phyloP scores from a whole-genome alignment of 306 rosid genomes.

The Cucurbita maxima region DNA sequence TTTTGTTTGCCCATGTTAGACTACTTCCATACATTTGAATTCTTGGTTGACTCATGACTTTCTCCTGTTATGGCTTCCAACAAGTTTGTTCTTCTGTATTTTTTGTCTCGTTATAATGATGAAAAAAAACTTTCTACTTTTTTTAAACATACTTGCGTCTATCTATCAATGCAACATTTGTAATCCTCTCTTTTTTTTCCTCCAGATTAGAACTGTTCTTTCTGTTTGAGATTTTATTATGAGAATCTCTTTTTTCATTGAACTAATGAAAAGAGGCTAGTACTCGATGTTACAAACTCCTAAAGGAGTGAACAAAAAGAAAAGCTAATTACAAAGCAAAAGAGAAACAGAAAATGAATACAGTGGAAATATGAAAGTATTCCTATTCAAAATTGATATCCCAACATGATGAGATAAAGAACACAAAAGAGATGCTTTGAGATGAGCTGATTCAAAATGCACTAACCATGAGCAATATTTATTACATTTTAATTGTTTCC shows the following conservation, averaged over 20 bases:
- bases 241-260: no score
- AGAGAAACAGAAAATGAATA: not conserved
- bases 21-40: not conserved
- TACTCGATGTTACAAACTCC: no score
- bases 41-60: not conserved
- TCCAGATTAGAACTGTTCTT: no score
- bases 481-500: not conserved
- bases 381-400: not conserved
- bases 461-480: not conserved
- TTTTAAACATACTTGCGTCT: not conserved
- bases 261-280: no score
- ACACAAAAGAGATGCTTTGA: not conserved
- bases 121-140: not conserved
- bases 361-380: not conserved
- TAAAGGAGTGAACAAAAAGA: no score
- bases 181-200: not conserved
- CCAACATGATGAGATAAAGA: not conserved
- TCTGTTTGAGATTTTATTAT: no score
- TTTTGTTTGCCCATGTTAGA: slow-evolving; percentile 5
- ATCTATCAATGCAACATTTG: not conserved
- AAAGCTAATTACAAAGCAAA: not conserved
- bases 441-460: not conserved
- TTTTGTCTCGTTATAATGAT: not conserved
- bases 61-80: not conserved
- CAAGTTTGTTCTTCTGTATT: not conserved